Base-by-base conservation (phyloP, 1,284 basidiomycete genomes). In the Marasmius oreades region DNA sequence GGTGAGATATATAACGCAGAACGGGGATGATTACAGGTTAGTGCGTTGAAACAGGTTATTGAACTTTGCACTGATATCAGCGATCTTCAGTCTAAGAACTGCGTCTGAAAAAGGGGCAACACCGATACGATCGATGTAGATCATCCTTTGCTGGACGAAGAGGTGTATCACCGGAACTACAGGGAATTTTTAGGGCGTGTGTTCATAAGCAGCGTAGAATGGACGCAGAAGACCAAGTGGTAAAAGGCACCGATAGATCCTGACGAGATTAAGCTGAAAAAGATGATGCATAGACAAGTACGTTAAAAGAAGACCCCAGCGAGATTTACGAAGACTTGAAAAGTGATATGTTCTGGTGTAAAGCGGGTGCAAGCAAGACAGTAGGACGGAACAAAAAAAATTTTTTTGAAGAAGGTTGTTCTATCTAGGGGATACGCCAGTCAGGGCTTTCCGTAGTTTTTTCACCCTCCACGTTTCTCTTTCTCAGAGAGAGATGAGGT, bases 1-100 rank as follows among this genome's bases (percentile, higher is more conserved):
- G 92, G 92, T 94, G 57, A 77, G 91, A 60, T 96, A 95, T 71
- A 95, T 97, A 64, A 95, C 93, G 3, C 91, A 96, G 74, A 94
- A 97, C 64, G 95, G 95, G 18, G 95, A 98, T 69, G 95, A 98
- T 70, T 97, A 98, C 69, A 92, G 89, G 90, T 90, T 55, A 5
- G 75, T 66, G 37, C 22, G n/a, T 51, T 14, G 37, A 46, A 24
- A 6, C 24, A 28, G 18, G 34, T 39, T 24, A 2, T 14, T 5
- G 36, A 24, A 28, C 23, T 37, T 14, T 12, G 14, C 14, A 31
- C 20, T 20, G 22, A 20, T 36, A 16, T 44, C 36, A 11, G 10
- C 28, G 33, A 22, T 34, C 14, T 24, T 18, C 28, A 59, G 57
- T 58, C 42, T 55, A 26, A 52, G 62, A 36, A 63, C 62, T 23